Conservation (phyloP, 2,329 filamentous ascomycete species). For the Blumeriella jaapii region DNA sequence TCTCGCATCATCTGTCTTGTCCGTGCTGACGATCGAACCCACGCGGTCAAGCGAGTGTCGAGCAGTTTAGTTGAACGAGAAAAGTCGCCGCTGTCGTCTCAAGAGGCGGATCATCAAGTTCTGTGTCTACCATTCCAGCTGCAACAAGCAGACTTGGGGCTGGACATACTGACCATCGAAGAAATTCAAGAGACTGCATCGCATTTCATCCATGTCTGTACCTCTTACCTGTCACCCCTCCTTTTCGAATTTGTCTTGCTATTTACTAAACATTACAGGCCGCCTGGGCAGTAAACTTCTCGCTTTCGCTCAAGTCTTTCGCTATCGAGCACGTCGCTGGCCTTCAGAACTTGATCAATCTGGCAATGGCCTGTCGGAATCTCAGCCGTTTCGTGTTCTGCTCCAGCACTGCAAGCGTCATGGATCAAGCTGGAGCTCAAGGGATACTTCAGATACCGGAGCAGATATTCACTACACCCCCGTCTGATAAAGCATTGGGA, state of each 20-base stretch:
- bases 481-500: constrained; percentile 36
- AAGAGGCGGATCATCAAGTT: constrained; percentile 24
- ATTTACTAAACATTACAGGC: constrained; percentile 9
- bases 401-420: constrained; percentile 38
- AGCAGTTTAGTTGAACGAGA: constrained; percentile 31
- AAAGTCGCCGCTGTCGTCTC: constrained; percentile 21
- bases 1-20: constrained; percentile 44
- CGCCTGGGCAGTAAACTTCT: constrained; percentile 57
- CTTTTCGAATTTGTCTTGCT: not conserved
- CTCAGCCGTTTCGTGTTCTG: constrained; percentile 35
- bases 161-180: constrained; percentile 32
- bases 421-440: constrained; percentile 10
- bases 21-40: constrained; percentile 33
- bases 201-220: constrained; percentile 42
- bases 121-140: constrained; percentile 36
- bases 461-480: constrained; percentile 30
- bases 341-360: constrained; percentile 36
- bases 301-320: constrained; percentile 43
- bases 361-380: constrained; percentile 28
- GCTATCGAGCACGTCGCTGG: constrained; percentile 38
- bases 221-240: too few species aligned
- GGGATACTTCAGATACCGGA: constrained; percentile 30
- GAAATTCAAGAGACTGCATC: constrained; percentile 33
- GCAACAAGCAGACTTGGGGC: constrained; percentile 36
- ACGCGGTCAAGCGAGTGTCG: constrained; percentile 33